Base-by-base conservation (phyloP, 2,329 filamentous ascomycete genomes). In the Colletotrichum liaoningense region DNA sequence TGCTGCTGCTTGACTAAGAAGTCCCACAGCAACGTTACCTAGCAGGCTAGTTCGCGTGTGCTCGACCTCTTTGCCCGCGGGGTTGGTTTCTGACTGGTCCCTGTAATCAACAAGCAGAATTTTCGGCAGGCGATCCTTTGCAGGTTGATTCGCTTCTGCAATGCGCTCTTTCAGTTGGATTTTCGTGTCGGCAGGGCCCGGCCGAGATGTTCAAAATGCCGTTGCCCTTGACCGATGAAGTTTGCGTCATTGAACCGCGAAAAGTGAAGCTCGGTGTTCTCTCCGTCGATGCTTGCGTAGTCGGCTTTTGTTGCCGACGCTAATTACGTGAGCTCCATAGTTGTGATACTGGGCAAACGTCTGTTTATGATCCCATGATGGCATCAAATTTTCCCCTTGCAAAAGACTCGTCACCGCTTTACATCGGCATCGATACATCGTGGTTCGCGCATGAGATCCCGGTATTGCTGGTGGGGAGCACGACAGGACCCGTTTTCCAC, bases 1-100 rank as follows among this genome's bases (percentile, higher is more conserved):
- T 22, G 59, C 14, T 33, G 66, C 24, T 49, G 19, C 30, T 69
- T 69, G 70, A 73, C 69, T 64, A 33, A 60, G n/a, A 42, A 52
- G 65, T 72, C 54, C 65, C 65, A 59, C 66, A 33, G 42, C 42
- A 19, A 22, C 11, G 24, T 26, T 14, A 30, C 35, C 52, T 55
- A 42, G 38, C 38, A 42, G 38, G 14, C 38, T 42, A 24, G 22
- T 55, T 55, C 26, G 22, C 5, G 42, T 24, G 26, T 33, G 65
- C 55, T 64, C 54, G 26, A 55, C 54, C 30, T 55, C 8, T 16
- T 33, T 19, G 42, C n/a, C 30, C 11, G 42, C 64, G 24, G 57
- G 49, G 22, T 22, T 46, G 8, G 62, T 42, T 42, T 42, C 16
- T 11, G 65, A 55, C 65, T 68, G 64, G 69, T 52, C 26, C 69